These are phyloP conservation scores for Tetradesmus obliquus DNA, from an alignment of 139 green algal species.

Conservation along the genomic window DNA sequence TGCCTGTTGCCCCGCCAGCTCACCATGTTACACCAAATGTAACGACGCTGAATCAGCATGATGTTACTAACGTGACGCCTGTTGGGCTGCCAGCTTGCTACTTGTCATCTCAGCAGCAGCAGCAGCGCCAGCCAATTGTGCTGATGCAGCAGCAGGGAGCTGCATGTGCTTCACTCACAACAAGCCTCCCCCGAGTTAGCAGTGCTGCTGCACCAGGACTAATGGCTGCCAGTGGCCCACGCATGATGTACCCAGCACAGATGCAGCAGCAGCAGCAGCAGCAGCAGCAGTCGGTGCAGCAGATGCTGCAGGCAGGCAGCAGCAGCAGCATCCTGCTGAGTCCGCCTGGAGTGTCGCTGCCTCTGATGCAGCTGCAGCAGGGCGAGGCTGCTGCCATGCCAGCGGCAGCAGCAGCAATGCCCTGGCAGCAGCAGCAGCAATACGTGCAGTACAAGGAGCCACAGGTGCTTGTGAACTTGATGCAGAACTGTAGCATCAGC, in stretches of 20 bases:
- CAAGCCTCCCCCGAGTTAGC: not conserved
- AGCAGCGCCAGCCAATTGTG: not conserved
- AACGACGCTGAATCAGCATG: not conserved
- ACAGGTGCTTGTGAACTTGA: not conserved
- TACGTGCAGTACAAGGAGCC: not conserved
- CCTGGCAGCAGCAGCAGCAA: not conserved
- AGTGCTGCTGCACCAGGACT: not conserved
- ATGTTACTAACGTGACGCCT: not conserved
- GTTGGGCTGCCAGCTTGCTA: not conserved
- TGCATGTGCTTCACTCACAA: not conserved
- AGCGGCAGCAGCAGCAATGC: not conserved
- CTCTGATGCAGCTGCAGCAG: not conserved
- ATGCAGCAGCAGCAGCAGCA: constrained; percentile 15
- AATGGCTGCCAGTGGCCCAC: not conserved
- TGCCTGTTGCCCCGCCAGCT: not conserved
- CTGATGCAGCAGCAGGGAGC: not conserved
- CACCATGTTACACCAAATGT: not conserved
- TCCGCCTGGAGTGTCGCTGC: not conserved
- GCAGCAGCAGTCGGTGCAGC: not conserved
- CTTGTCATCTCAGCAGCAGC: not conserved
- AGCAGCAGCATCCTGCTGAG: not conserved
- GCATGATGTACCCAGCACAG: not conserved
- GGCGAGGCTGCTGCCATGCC: not conserved
- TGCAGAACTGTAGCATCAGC: not conserved
- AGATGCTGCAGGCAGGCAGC: not conserved